phyloP scores from a whole-genome alignment of 768 basidiomycete species.

The Tricholoma terreum region DNA sequence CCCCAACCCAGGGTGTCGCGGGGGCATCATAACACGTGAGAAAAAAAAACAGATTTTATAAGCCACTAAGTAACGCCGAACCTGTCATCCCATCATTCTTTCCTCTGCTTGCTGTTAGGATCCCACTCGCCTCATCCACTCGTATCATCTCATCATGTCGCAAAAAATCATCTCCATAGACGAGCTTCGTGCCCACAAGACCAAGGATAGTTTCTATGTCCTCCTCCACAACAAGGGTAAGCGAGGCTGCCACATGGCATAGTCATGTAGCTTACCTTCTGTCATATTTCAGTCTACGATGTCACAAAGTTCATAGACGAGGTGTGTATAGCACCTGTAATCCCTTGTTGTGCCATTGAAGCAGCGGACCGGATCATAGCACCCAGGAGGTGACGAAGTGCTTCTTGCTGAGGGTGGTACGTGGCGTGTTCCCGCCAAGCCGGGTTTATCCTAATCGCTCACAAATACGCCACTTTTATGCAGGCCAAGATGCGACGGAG shows the following conservation, averaged over 20 bases:
- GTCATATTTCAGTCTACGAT: constrained; percentile 72
- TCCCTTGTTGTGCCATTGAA: background rate
- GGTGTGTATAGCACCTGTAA: constrained; percentile 40
- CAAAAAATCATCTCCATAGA: constrained; percentile 63
- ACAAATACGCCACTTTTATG: constrained; percentile 12
- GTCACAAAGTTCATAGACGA: constrained; percentile 94
- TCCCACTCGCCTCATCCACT: constrained; percentile 15
- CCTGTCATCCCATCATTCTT: constrained; percentile 25
- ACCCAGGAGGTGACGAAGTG: constrained; percentile 98
- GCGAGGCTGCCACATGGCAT: constrained; percentile 24
- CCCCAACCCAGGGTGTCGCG: background rate
- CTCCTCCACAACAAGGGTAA: constrained; percentile 84
- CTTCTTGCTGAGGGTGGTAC: constrained; percentile 87
- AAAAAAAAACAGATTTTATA: constrained; percentile 25
- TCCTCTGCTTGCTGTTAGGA: constrained; percentile 23
- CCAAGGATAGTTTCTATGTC: constrained; percentile 76
- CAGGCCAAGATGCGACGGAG: constrained; percentile 94
- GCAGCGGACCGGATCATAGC: constrained; percentile 41
- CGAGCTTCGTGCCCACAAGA: constrained; percentile 74
- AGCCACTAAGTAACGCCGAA: constrained; percentile 8
- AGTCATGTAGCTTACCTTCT: constrained; percentile 30
- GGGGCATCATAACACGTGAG: constrained; percentile 29
- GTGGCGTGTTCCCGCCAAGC: constrained; percentile 31
- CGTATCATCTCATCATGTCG: constrained; percentile 31
- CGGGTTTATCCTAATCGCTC: constrained; percentile 5